Base-by-base conservation (phyloP, 495 filamentous ascomycete genomes). In the Penicillium macrosclerotiorum region DNA sequence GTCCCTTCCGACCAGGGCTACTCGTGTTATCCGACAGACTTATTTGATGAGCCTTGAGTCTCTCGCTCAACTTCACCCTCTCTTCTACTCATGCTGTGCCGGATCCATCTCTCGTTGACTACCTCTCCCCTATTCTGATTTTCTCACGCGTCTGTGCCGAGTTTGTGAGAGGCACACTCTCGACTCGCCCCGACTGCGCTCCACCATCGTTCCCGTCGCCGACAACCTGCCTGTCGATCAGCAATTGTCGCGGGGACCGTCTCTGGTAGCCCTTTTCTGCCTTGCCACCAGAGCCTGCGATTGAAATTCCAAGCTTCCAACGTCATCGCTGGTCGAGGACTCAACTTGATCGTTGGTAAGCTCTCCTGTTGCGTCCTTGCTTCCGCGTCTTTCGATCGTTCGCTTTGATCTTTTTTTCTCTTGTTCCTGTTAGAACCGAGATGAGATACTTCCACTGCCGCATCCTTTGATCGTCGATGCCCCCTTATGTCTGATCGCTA, bases 101-200 rank as follows among this genome's bases (percentile, higher is more conserved):
- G n/a, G n/a, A n/a, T n/a, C n/a, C n/a, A n/a, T n/a, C n/a, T n/a
- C n/a, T n/a, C n/a, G n/a, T n/a, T n/a, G n/a, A n/a, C n/a, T n/a
- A 25, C 19, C 20, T 19, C 25, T 22, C 17, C 20, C n/a, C 7
- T 37, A 14, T 29, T 14, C 36, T 36, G 29, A 23, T 46, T 49
- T 51, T 45, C 47, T 32, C 43, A 59, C 59, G 59, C 59, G 59
- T 56, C 33, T 14, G 31, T 40, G 18, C 47, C 49, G 46, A 55
- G 52, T 59, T 44, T 49, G 35, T 54, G 51, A 44, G 51, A 23
- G 33, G 42, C 42, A 49, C 34, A n/a, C 47, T 45, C 45, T 45
- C 47, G 16, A 49, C 43, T 37, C 37, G 44, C 20, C 47, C 47
- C 45, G 26, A 46, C 51, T 54, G 57, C 54, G 57, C 42, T 55